Evolutionary conservation across 768 basidiomycete species (phyloP).

Genomic region (Punctularia strigosozonata): DNA sequence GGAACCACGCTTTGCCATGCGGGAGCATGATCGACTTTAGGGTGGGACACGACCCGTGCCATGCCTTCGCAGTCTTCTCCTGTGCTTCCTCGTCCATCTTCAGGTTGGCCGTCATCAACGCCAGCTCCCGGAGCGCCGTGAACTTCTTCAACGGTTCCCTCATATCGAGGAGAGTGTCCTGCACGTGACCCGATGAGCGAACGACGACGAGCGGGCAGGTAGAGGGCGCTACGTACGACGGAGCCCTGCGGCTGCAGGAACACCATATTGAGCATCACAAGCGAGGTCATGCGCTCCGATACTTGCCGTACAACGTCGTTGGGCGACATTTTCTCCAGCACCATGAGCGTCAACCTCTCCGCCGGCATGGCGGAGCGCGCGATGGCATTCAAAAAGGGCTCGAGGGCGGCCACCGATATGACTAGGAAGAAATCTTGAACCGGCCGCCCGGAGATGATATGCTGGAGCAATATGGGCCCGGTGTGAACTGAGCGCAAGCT

Average conservation of each 20-base stretch:
- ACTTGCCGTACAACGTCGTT: conserved; percentile 34
- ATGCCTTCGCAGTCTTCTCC: conserved; percentile 36
- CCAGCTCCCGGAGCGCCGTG: conserved; percentile 32
- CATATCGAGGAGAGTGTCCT: conserved; percentile 32
- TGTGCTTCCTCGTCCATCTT: conserved; percentile 26
- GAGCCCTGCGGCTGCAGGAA: conserved; percentile 38
- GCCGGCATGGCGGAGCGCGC: conserved; percentile 25
- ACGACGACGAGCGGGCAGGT: neutral
- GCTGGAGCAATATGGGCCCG: conserved; percentile 30
- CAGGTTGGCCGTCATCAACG: conserved; percentile 40
- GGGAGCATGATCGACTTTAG: conserved; percentile 55
- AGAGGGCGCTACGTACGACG: conserved; percentile 23
- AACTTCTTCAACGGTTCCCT: conserved; percentile 30
- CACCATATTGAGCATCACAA: conserved; percentile 54
- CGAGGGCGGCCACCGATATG: conserved; percentile 29
- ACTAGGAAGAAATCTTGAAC: conserved; percentile 40
- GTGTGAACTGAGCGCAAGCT: conserved; percentile 45
- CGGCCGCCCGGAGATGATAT: conserved; percentile 35
- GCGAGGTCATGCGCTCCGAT: conserved; percentile 29
- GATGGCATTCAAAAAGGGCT: conserved; percentile 33
- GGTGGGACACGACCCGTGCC: conserved; percentile 49
- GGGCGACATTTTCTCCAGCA: conserved; percentile 38
- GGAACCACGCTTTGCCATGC: conserved; percentile 51
- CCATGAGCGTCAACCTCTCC: conserved; percentile 43
- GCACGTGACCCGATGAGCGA: conserved; percentile 3